phyloP scores from a whole-genome alignment of 805 yeast species.

The Wickerhamiella qilinensis region DNA sequence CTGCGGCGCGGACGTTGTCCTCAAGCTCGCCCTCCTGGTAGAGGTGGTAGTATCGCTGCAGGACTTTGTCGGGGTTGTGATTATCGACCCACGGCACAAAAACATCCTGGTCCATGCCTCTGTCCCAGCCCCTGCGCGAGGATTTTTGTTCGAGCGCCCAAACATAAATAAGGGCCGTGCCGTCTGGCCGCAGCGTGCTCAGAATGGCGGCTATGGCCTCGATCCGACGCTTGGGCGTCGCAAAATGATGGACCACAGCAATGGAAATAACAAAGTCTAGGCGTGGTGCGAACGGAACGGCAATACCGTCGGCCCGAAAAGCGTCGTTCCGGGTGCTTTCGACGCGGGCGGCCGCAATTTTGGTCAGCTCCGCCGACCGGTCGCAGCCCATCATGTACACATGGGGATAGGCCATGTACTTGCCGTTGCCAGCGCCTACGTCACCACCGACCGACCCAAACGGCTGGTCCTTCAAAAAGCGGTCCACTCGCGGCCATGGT shows the following conservation, averaged over 20 bases:
- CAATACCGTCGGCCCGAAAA: constrained; percentile 67
- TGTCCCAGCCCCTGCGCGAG: constrained; percentile 80
- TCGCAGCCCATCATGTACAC: constrained; percentile 54
- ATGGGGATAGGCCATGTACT: constrained; percentile 61
- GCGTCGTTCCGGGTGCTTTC: constrained; percentile 36
- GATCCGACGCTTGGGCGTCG: constrained; percentile 65
- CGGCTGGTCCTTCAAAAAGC: constrained; percentile 35
- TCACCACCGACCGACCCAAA: constrained; percentile 66
- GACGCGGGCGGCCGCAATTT: constrained; percentile 44
- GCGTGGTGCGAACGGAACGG: constrained; percentile 36
- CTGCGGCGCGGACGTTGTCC: constrained; percentile 53
- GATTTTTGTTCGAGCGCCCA: constrained; percentile 93
- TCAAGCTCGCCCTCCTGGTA: constrained; percentile 73
- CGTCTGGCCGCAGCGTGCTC: constrained; percentile 38
- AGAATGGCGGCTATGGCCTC: constrained; percentile 60
- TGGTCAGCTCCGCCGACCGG: constrained; percentile 20
- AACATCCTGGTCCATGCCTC: constrained; percentile 84
- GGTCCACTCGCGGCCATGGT: constrained; percentile 93
- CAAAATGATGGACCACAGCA: constrained; percentile 91
- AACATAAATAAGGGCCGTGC: constrained; percentile 68
- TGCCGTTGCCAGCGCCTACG: constrained; percentile 96
- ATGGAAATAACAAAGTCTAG: constrained; percentile 85
- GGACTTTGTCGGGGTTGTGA: constrained; percentile 32
- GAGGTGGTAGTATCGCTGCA: constrained; percentile 76
- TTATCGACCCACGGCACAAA: constrained; percentile 90